A percentile compares a stretch with the other conserved stretches of the same genome.
These are phyloP conservation scores for Sistotremastrum suecicum DNA, from an alignment of 768 basidiomycete species.

Conservation along the genomic window DNA sequence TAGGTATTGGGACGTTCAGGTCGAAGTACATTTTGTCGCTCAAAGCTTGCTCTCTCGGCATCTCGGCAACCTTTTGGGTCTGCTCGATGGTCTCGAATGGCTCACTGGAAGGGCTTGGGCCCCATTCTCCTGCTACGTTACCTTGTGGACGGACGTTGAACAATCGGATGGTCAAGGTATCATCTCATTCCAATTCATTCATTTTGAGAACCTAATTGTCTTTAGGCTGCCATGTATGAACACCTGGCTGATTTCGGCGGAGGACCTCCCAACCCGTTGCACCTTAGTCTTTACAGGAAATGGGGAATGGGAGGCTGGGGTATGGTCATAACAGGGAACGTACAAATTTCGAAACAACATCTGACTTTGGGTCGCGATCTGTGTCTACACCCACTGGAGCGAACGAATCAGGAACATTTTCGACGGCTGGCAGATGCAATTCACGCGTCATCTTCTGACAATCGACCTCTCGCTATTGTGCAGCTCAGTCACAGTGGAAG, in stretches of 20 bases:
- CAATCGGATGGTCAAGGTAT: no score
- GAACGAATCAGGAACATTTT: slow-evolving; percentile 36
- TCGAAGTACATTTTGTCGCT: slow-evolving; percentile 43
- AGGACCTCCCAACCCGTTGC: slow-evolving; percentile 55
- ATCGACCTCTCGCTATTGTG: slow-evolving; percentile 44
- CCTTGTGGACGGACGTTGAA: no score
- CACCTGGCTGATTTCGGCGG: slow-evolving; percentile 52
- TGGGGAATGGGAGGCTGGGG: slow-evolving; percentile 79
- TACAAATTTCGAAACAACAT: slow-evolving; percentile 51
- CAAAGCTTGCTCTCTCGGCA: not conserved
- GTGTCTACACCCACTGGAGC: slow-evolving; percentile 11
- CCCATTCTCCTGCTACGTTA: no score
- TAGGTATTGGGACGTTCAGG: slow-evolving; percentile 44
- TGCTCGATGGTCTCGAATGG: no score
- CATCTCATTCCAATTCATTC: no score
- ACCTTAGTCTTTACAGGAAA: slow-evolving; percentile 49
- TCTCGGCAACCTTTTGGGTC: not conserved
- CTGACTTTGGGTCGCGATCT: slow-evolving; percentile 62
- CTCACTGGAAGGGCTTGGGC: no score
- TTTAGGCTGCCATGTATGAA: slow-evolving; percentile 83
- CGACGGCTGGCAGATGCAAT: slow-evolving; percentile 34
- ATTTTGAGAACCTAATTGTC: no score
- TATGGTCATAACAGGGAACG: slow-evolving; percentile 79
- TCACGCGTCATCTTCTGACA: slow-evolving; percentile 16
- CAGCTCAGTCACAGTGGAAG: slow-evolving; percentile 77